Base-by-base conservation (phyloP, 345 rosid species). In the Angophora floribunda region DNA sequence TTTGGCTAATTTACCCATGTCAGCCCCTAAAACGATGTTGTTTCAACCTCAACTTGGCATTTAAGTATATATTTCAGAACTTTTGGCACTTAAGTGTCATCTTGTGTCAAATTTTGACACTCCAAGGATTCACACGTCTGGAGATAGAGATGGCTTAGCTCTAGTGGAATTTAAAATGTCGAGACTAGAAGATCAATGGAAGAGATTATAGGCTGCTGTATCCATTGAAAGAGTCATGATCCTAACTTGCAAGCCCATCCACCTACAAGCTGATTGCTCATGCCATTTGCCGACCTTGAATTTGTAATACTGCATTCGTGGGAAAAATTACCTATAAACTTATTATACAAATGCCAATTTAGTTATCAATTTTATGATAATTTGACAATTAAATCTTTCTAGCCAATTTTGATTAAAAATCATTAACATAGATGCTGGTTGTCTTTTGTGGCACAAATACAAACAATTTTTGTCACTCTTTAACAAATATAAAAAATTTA, bases 371-470 rank as follows among this genome's bases (percentile, higher is more conserved):
- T 0, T 65, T 65, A 7, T 15, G 4, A 36, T 36, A 36, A 36
- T 36, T 36, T 36, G 41, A 36, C 41, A 36, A 36, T 36, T 36
- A 36, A 36, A 36, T 36, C 41, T 36, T 36, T 36, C 41, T 36
- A 36, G 41, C 41, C 41, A 36, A 36, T 36, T 36, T 36, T 36
- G 41, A 36, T 36, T 36, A 36, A 36, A 36, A 36, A 36, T 36
- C 41, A 36, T 4, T 36, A 36, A 36, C 41, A 36, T 36, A 4
- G 41, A 63, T 32, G 13, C 4, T 4, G 4, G 9, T 7, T 14
- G 4, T 13, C 5, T 9, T 30, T 6, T 1, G 0, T 0, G 2
- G 1, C 1, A 63, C 7, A 0, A 0, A 65, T 7, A 16, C 15
- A 1, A 17, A 65, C 2, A 30, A 30, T 7, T 36, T 36, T 36